A percentile compares a stretch with the other conserved stretches of the same genome.
Evolutionary conservation across 208 protist genomes (phyloP).

Genomic region (Vickermania ingenoplastis): DNA sequence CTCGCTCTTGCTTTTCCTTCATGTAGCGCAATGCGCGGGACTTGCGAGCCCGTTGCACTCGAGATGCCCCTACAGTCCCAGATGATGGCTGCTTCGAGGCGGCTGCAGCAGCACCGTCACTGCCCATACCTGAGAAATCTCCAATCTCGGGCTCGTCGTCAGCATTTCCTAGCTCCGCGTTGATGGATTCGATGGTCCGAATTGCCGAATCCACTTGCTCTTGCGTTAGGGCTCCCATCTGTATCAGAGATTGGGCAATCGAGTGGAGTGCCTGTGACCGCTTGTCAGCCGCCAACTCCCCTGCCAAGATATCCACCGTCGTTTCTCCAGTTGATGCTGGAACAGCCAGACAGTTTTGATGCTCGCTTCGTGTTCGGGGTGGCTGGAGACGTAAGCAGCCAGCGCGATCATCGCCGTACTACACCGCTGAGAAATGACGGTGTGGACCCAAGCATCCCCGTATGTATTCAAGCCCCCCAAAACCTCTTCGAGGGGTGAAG

Average conservation of each 20-base stretch:
- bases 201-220: no score
- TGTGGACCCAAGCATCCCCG: not conserved
- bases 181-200: no score
- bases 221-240: not conserved
- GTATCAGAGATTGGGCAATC: not conserved
- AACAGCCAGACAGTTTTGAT: no score
- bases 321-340: no score
- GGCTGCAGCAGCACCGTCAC: not conserved
- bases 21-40: slow-evolving; percentile 15
- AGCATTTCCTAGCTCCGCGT: no score
- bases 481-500: not conserved
- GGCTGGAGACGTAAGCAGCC: no score
- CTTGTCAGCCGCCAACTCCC: not conserved
- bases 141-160: no score
- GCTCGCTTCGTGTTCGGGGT: no score
- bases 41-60: slow-evolving; percentile 41
- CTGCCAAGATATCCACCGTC: not conserved
- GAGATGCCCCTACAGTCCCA: slow-evolving; percentile 12
- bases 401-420: not conserved
- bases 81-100: not conserved
- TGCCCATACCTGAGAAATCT: not conserved
- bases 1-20: slow-evolving; percentile 1
- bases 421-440: not conserved
- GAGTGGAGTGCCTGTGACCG: not conserved
- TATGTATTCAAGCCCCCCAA: not conserved